Percentiles rank a stretch among this genome's conserved stretches.
Conservation (phyloP, 164 flowering plant genomes). For the Piper longum region DNA sequence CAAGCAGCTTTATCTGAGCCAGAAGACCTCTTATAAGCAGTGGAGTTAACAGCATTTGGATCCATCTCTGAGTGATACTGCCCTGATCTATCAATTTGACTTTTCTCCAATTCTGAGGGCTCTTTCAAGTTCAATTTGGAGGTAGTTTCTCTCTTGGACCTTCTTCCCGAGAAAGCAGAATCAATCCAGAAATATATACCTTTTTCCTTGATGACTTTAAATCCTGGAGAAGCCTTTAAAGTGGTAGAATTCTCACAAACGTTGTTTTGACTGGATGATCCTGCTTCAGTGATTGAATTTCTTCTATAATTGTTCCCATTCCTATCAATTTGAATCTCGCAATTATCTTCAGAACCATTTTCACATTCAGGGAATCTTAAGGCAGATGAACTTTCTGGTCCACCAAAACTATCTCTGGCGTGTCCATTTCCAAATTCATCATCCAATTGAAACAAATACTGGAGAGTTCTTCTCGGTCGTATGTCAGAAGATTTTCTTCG, state of each 20-base stretch:
- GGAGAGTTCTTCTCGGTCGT: conserved; percentile 6
- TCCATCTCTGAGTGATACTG: conserved; percentile 1
- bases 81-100: not conserved
- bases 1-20: conserved; percentile 8
- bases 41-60: conserved; percentile 1
- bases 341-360: conserved; percentile 2
- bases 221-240: not conserved
- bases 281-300: not conserved
- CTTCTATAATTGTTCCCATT: not conserved
- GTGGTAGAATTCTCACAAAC: not conserved
- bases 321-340: not conserved
- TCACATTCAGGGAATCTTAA: not conserved
- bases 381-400: not conserved
- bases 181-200: conserved; percentile 3
- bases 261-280: not conserved
- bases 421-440: conserved; percentile 1
- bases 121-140: not conserved
- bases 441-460: conserved; percentile 10
- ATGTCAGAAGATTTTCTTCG: conserved; percentile 3
- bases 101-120: not conserved
- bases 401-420: not conserved
- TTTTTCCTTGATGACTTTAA: conserved; percentile 5
- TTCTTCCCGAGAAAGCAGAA: conserved; percentile 3
- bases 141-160: conserved; percentile 1
- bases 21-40: conserved; percentile 3